Evolutionary conservation across 2,329 filamentous ascomycete genomes (phyloP), one percentile per base, ranked within the genome.

Genomic region (Fonsecaea erecta): DNA sequence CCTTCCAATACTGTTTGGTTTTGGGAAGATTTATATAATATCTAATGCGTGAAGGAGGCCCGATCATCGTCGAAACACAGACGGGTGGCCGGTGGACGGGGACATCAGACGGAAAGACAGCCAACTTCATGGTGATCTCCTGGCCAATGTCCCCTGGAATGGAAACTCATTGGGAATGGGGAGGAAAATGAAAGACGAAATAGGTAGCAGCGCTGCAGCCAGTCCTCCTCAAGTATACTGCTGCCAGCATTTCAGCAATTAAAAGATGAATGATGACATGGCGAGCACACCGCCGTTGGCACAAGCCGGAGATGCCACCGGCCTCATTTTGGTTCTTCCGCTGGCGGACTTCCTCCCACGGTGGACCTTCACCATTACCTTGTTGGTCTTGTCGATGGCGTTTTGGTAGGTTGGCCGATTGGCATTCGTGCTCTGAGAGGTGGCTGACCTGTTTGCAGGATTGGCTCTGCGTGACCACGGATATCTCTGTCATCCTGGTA

Each of bases 191-290:
- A 40, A 40, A 40, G 37, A 16, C 37, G 16, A 40, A 48, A 48
- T 16, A 48, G 43, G 9, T 48, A 48, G 43, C 43, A 48, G 18
- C 21, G 43, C 43, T 48, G 43, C 43, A 48, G 43, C 11, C 6
- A 24, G 43, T 21, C 18, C n/a, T 32, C 30, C 21, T 40, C 37
- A 11, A 48, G 14, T 48, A 48, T 48, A 48, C 43, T 12, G 3
- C 43, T 48, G 43, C 43, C n/a, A 48, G 43, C 18, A 48, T 48
- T 4, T 48, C 21, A 1, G 21, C 3, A 48, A 48, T 48, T 18
- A 48, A 48, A 48, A 48, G 37, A 24, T 48, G 43, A 48, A 48
- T 48, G 43, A 48, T 48, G 8, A 48, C 43, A 48, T 48, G 43
- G 30, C 30, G 30, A 32, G 30, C 9, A 32, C 9, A 32, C 30